A percentile compares a stretch with the other conserved stretches of the same genome.
These are phyloP conservation scores for Fusarium sp. DNA, from an alignment of 2,329 filamentous ascomycete species.

Conservation along the genomic window DNA sequence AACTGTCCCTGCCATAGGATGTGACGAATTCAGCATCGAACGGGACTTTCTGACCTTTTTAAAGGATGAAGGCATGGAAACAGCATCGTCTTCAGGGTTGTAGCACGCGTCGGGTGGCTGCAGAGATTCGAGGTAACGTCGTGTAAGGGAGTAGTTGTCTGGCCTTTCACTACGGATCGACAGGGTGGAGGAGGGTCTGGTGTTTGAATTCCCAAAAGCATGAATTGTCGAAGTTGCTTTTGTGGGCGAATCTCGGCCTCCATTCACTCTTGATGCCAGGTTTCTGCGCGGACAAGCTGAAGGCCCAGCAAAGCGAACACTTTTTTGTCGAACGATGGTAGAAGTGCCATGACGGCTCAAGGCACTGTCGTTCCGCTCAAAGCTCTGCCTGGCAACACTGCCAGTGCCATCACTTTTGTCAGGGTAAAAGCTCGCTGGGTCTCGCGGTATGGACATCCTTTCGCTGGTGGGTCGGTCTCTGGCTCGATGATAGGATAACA, in stretches of 20 bases:
- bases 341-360: slow-evolving; percentile 40
- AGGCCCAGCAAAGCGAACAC: slow-evolving; percentile 68
- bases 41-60: slow-evolving; percentile 68
- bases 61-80: slow-evolving; percentile 64
- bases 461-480: slow-evolving; percentile 54
- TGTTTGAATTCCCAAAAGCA: slow-evolving; percentile 27
- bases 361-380: slow-evolving; percentile 30
- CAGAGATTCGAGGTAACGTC: slow-evolving; percentile 46
- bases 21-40: slow-evolving; percentile 65
- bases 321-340: slow-evolving; percentile 62
- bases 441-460: slow-evolving; percentile 25
- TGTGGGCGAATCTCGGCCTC: slow-evolving; percentile 40
- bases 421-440: slow-evolving; percentile 47
- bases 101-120: slow-evolving; percentile 60
- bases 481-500: slow-evolving; percentile 71
- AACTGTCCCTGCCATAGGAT: slow-evolving; percentile 19
- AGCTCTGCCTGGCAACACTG: slow-evolving; percentile 30
- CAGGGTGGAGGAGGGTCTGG: slow-evolving; percentile 35
- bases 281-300: slow-evolving; percentile 49
- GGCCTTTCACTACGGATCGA: slow-evolving; percentile 24
- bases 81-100: slow-evolving; percentile 63
- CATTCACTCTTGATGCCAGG: slow-evolving; percentile 51
- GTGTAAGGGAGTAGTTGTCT: slow-evolving; percentile 39
- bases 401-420: slow-evolving; percentile 43
- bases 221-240: slow-evolving; percentile 17